These are phyloP conservation scores for Solanum dulcamara DNA, from an alignment of 257 asterid species.

Conservation along the genomic window DNA sequence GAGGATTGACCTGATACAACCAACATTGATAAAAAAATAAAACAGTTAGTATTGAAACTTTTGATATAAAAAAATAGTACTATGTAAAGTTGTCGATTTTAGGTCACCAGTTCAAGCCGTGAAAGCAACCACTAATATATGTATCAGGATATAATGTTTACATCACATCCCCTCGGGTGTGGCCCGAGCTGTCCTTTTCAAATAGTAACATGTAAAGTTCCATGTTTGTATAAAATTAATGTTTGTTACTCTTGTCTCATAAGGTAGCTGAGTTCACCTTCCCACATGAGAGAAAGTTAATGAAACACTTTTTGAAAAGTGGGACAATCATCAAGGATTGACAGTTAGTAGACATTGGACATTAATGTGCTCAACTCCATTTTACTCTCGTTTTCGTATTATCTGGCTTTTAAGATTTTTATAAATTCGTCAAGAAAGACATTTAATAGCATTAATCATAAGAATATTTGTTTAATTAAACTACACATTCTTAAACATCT, in stretches of 20 bases:
- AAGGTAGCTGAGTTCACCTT: background rate
- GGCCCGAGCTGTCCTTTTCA: background rate
- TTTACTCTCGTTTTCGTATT: background rate
- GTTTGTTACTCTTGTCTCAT: background rate
- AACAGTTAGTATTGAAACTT: background rate
- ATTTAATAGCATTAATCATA: background rate
- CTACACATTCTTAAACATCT: background rate
- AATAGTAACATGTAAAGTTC: background rate
- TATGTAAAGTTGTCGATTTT: background rate
- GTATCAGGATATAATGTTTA: too few relatives aligned
- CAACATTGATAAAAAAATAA: background rate
- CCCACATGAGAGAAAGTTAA: background rate
- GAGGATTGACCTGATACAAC: constrained; percentile 28
- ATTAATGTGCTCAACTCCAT: background rate
- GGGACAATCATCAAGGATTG: background rate
- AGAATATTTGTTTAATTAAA: background rate
- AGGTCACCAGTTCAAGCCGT: background rate
- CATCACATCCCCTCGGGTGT: background rate
- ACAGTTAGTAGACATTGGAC: background rate
- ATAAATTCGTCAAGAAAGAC: background rate
- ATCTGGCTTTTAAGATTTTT: background rate
- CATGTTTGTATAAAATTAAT: background rate
- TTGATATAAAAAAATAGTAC: background rate
- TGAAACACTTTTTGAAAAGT: background rate
- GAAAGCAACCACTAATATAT: background rate